Base-by-base conservation (phyloP, 495 filamentous ascomycete species). In the Hypoxylon subgilvum region DNA sequence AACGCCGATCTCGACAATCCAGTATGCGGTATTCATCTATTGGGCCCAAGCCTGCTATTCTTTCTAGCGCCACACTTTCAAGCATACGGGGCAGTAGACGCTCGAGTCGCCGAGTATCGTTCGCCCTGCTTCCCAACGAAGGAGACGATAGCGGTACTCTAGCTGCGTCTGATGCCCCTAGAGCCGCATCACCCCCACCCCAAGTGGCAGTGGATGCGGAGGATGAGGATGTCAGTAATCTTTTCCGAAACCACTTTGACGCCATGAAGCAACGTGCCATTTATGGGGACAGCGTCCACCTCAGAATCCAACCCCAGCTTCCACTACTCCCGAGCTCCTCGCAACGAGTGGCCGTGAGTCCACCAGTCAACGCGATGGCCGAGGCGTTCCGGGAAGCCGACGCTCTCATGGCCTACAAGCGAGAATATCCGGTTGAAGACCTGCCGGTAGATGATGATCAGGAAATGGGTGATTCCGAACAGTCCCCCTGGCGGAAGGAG, bases 281-380 rank as follows among this genome's bases (percentile, higher is more conserved):
- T n/a, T n/a, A 35, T 18, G 55, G 63, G 6, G 43, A 38, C 8
- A 25, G 25, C 13, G 19, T 39, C 10, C 42, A 47, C 22, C 12
- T 35, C 13, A 52, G 31, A 42, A 32, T 27, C 4, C 44, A 51
- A 17, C 59, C 41, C 16, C 61, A 49, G n/a, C n/a, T n/a, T n/a
- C n/a, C n/a, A 14, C 52, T 79, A 1, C 59, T 79, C n/a, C 74
- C 74, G 5, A 78, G 69, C 56, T 63, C 50, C 5, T 77, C 75
- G 3, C 75, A 78, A 40, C 73, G 71, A 57, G 55, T 48, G 16
- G 66, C 65, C 21, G 35, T 32, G 6, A 79, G 75, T 30, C 76
- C 76, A n/a, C 46, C 55, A 4, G 17, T 74, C 10, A 63, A 52
- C 10, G 76, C 69, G 0, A 77, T 79, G 76, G 76, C 76, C 3